Conservation (phyloP, 2,329 filamentous ascomycete species). For the Monosporascus cannonballus region DNA sequence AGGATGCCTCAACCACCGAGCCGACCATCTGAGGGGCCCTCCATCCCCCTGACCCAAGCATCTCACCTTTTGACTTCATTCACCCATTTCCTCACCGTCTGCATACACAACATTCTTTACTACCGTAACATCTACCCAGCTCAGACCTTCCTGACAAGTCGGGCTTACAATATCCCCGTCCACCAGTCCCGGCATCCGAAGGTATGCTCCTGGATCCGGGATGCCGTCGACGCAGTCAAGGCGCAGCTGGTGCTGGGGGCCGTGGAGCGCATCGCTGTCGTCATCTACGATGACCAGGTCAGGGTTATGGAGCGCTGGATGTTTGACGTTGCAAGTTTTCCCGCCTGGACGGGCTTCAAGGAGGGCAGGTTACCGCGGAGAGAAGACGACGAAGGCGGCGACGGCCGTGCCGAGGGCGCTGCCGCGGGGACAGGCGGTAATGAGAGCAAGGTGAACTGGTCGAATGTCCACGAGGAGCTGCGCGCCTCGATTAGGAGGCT, state of each 20-base stretch:
- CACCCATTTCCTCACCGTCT: slow-evolving; percentile 72
- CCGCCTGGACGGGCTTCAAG: slow-evolving; percentile 33
- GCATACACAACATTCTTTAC: slow-evolving; percentile 81
- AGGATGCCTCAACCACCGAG: not conserved
- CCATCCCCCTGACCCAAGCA: slow-evolving; percentile 35
- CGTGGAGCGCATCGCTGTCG: slow-evolving; percentile 42
- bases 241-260: slow-evolving; percentile 58
- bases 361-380: slow-evolving; percentile 17
- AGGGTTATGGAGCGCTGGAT: slow-evolving; percentile 55
- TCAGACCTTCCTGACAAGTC: slow-evolving; percentile 69
- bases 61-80: slow-evolving; percentile 62
- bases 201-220: slow-evolving; percentile 79
- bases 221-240: slow-evolving; percentile 68
- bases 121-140: slow-evolving; percentile 74
- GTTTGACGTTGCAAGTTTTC: slow-evolving; percentile 51
- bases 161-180: slow-evolving; percentile 78
- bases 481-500: slow-evolving; percentile 61
- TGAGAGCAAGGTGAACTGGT: slow-evolving; percentile 36
- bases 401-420: slow-evolving; percentile 2
- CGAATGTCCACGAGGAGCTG: slow-evolving; percentile 66
- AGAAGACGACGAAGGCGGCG: slow-evolving; percentile 20
- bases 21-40: slow-evolving; percentile 4
- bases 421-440: not conserved
- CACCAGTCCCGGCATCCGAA: slow-evolving; percentile 81
- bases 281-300: slow-evolving; percentile 32